Evolutionary conservation across 108 stramenopile species (phyloP), one percentile per base, ranked within the genome.

Genomic region (Poteriospumella lacustris): DNA sequence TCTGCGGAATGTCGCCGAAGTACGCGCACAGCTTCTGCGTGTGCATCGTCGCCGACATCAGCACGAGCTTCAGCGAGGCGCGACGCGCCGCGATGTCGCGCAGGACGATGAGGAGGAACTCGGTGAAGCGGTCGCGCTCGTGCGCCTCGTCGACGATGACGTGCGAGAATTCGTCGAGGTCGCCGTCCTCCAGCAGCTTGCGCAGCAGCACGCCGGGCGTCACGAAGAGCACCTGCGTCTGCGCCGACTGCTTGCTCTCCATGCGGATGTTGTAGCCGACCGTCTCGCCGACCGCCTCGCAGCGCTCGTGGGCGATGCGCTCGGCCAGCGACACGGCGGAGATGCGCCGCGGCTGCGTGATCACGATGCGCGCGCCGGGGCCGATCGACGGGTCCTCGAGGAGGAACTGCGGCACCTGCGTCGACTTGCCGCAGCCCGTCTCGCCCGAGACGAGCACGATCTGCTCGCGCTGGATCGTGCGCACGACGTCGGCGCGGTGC

Each of bases 31-130:
- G 78, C 64, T 84, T 85, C 9, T 90, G 89, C 39, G 94, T 91
- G 72, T 94, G 93, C 36, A 94, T 78, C 34, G 94, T 95, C 12
- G 94, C 94, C 43, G 87, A 89, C 96, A 96, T 96, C 2, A 96
- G 84, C 56, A 96, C 81, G 28, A 96, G 82, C 78, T 91, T 90
- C 58, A 96, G 81, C 36, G 78, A 68, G 2, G 80, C 39, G 24
- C 83, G 59, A 42, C 82, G 68, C 36, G 12, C 39, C 39, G 78
- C 68, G 31, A 85, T 58, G 29, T 81, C 81, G 1, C 83, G 77
- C 43, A 85, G 76, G 28, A 85, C 77, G 64, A 85, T 85, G 68
- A 85, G 83, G 38, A 85, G 68, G 78, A 85, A 85, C 58, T 85
- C 85, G 58, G 81, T 85, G 83, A 78, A 83, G 26, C 78, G 80